Evolutionary conservation across 768 basidiomycete species (phyloP), one percentile per base, ranked within the genome.

Genomic region (Hygrocybe coccinea): DNA sequence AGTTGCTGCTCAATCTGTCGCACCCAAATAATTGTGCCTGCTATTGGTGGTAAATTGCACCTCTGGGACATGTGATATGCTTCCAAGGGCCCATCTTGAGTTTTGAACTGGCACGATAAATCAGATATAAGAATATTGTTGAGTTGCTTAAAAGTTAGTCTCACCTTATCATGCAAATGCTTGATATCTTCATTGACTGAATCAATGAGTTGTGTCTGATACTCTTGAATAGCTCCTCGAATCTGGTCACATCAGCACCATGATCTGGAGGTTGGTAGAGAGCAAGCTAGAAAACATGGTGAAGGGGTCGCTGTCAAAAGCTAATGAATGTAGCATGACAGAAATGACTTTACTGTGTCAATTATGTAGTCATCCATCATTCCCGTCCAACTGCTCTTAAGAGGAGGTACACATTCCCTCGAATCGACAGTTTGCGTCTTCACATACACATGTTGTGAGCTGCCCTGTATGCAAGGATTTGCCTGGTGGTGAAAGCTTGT

Each of bases 101-200:
- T 89, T 78, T 95, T 97, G 78, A 98, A 97, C 86, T 91, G 59
- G 34, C 25, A 5, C n/a, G 37, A 14, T 19, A 21, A 57, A 19
- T 55, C 34, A 52, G 50, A 19, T 15, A 21, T 25, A 56, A 2
- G 39, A 17, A 17, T 39, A 37, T 25, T 15, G 36, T 25, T 3
- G 47, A 21, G 5, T 36, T 36, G 9, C 4, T 43, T 24, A 11
- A 36, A 52, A 38, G 33, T 9, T 6, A 39, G 3, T 46, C 64
- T 24, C 43, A 85, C 89, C 76, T 97, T 98, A 69, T 93, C 91
- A 60, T 98, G 94, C 19, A 98, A 75, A 44, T 84, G 85, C 61
- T 95, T 92, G 70, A 98, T 97, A 66, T 98, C 95, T 64, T 97
- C 94, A 67, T 99, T 99, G 44, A 98, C 95, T 5, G 93, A 95